phyloP scores from a whole-genome alignment of 1,284 basidiomycete species.

The Puccinia hordei region DNA sequence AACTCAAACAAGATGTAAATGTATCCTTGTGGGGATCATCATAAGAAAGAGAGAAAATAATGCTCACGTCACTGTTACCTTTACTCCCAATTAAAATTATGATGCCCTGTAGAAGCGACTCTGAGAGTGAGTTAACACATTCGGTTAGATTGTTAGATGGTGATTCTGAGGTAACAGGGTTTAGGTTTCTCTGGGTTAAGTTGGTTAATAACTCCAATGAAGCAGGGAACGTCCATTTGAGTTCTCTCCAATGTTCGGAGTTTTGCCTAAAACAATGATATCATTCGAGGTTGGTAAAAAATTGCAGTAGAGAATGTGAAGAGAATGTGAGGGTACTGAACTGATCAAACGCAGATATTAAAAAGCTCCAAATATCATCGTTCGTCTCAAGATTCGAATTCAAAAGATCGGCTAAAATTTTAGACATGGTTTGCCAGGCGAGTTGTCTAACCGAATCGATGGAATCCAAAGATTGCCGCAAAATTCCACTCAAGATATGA shows the following conservation, averaged over 20 bases:
- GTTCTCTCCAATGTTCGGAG: constrained; percentile 38
- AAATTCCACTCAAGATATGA: constrained; percentile 13
- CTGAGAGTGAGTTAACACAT: background rate
- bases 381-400: background rate
- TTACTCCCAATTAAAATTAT: constrained; percentile 41
- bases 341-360: constrained; percentile 28
- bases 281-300: background rate
- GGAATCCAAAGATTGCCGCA: constrained; percentile 39
- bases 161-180: background rate
- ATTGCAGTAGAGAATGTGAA: background rate
- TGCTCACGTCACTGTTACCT: constrained; percentile 40
- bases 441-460: constrained; percentile 46
- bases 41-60: background rate
- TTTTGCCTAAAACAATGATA: constrained; percentile 1
- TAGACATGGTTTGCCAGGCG: constrained; percentile 40
- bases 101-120: constrained; percentile 41
- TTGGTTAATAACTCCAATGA: constrained; percentile 15
- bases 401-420: constrained; percentile 10
- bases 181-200: background rate
- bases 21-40: too few relatives aligned
- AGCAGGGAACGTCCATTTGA: constrained; percentile 34
- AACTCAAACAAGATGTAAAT: too few relatives aligned
- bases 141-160: background rate
- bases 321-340: background rate
- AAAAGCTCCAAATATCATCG: constrained; percentile 4